Evolutionary conservation across 768 basidiomycete genomes (phyloP).

Genomic region (Podaxis sp.): DNA sequence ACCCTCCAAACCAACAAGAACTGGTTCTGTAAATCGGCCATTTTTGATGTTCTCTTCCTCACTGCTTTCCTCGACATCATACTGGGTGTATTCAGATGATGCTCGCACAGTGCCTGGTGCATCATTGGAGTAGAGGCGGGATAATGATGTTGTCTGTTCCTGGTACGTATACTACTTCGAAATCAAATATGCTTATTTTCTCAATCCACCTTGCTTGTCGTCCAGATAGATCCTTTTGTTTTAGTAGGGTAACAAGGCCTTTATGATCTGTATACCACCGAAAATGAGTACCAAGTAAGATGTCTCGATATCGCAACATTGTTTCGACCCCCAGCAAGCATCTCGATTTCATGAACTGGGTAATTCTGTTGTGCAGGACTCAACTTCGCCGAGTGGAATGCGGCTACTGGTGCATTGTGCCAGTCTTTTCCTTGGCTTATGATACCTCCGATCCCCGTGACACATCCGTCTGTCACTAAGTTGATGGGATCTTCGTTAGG

Average conservation of each 20-base stretch:
- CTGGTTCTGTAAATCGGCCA: neutral
- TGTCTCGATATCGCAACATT: conserved; percentile 27
- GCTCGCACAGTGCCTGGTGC: conserved; percentile 23
- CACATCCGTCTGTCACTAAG: conserved; percentile 28
- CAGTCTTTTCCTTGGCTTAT: conserved; percentile 23
- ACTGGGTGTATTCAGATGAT: conserved; percentile 20
- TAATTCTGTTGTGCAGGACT: conserved; percentile 37
- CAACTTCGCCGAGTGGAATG: conserved; percentile 36
- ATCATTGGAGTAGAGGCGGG: conserved; percentile 27
- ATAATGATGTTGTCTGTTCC: conserved; percentile 40
- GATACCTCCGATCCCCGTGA: conserved; percentile 24
- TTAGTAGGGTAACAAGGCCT: conserved; percentile 29
- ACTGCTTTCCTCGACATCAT: conserved; percentile 16
- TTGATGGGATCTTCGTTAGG: conserved; percentile 21
- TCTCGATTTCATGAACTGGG: conserved; percentile 36
- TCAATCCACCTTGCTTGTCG: conserved; percentile 40
- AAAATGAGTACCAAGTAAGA: conserved; percentile 32
- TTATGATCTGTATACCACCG: conserved; percentile 34
- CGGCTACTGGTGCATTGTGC: conserved; percentile 23
- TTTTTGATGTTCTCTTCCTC: neutral
- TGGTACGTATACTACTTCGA: conserved; percentile 28
- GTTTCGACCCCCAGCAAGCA: conserved; percentile 36
- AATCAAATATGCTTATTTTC: conserved; percentile 39
- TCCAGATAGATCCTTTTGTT: conserved; percentile 34
- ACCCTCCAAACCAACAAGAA: neutral